Evolutionary conservation across 2,329 filamentous ascomycete genomes (phyloP).

Genomic region (Colletotrichum filicis): DNA sequence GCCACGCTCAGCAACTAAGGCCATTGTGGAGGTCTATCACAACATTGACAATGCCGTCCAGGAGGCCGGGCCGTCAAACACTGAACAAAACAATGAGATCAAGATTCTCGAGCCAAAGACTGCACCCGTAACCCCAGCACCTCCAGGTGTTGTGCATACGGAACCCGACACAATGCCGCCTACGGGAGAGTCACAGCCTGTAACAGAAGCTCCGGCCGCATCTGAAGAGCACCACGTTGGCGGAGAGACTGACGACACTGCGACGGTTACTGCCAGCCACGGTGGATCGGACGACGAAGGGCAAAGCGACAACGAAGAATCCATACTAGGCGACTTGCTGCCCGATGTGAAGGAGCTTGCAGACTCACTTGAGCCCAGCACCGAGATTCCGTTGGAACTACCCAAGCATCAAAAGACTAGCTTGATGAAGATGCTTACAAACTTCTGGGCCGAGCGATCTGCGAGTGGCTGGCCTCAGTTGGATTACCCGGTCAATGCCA

Average conservation of each 20-base stretch:
- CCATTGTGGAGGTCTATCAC: slow-evolving; percentile 94
- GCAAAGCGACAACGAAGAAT: slow-evolving; percentile 78
- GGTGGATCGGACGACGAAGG: slow-evolving; percentile 76
- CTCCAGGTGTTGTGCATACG: slow-evolving; percentile 21
- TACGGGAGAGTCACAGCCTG: slow-evolving; percentile 4
- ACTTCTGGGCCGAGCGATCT: slow-evolving; percentile 98
- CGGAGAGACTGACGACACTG: slow-evolving; percentile 46
- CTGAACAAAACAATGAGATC: slow-evolving; percentile 46
- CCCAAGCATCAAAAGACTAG: slow-evolving; percentile 94
- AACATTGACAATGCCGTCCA: slow-evolving; percentile 94
- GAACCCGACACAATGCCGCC: slow-evolving; percentile 30
- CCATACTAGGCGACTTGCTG: slow-evolving; percentile 74
- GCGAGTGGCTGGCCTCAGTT: slow-evolving; percentile 93
- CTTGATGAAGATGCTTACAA: slow-evolving; percentile 93
- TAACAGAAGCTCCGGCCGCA: slow-evolving; percentile 21
- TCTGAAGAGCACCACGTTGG: slow-evolving; percentile 32
- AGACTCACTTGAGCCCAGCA: slow-evolving; percentile 69
- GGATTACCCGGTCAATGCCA: slow-evolving; percentile 88
- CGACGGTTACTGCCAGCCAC: slow-evolving; percentile 59
- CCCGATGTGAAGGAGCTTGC: slow-evolving; percentile 72
- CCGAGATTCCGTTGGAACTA: slow-evolving; percentile 76
- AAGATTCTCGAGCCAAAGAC: slow-evolving; percentile 30
- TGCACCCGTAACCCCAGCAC: slow-evolving; percentile 23
- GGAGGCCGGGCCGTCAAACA: slow-evolving; percentile 75
- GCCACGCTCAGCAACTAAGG: slow-evolving; percentile 91